Percentiles rank a stretch among this genome's conserved stretches.
These are phyloP conservation scores for Trametes cinnabarina DNA, from an alignment of 768 basidiomycete genomes.

Conservation along the genomic window DNA sequence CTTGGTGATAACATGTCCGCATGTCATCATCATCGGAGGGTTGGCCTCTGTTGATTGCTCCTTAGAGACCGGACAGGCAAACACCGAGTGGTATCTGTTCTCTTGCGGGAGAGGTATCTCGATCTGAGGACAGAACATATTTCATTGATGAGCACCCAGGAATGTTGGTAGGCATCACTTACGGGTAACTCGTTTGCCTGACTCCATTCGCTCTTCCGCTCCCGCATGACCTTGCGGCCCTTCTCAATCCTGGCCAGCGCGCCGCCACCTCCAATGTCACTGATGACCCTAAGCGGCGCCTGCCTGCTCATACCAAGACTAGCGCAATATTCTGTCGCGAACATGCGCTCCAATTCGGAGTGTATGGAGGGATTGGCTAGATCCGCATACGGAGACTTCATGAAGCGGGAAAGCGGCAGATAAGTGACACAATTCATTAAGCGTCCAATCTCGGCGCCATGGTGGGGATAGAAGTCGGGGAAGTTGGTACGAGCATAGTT, in stretches of 20 bases:
- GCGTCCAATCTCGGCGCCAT: constrained; percentile 63
- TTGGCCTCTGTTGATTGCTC: constrained; percentile 92
- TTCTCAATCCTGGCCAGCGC: constrained; percentile 92
- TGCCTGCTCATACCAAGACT: constrained; percentile 86
- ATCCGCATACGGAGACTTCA: constrained; percentile 71
- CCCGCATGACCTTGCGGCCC: constrained; percentile 89
- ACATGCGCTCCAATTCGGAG: constrained; percentile 75
- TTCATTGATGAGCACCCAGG: not conserved
- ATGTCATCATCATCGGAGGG: constrained; percentile 96
- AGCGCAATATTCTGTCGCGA: constrained; percentile 88
- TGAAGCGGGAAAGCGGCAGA: constrained; percentile 65
- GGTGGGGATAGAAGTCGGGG: constrained; percentile 58
- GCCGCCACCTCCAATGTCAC: constrained; percentile 90
- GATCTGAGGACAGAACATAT: constrained; percentile 52
- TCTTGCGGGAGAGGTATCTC: constrained; percentile 86
- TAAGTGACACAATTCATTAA: constrained; percentile 70
- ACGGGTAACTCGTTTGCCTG: constrained; percentile 89
- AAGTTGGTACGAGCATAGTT: constrained; percentile 72
- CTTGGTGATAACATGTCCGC: constrained; percentile 93
- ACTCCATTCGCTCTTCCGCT: constrained; percentile 90
- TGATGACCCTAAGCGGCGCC: constrained; percentile 82
- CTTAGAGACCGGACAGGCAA: constrained; percentile 96
- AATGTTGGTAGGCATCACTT: constrained; percentile 13
- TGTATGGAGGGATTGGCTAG: constrained; percentile 71
- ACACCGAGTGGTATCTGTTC: constrained; percentile 94